Percentiles rank a stretch among this genome's conserved stretches.
phyloP scores from a whole-genome alignment of 768 basidiomycete genomes.

The Boletus fagicola region DNA sequence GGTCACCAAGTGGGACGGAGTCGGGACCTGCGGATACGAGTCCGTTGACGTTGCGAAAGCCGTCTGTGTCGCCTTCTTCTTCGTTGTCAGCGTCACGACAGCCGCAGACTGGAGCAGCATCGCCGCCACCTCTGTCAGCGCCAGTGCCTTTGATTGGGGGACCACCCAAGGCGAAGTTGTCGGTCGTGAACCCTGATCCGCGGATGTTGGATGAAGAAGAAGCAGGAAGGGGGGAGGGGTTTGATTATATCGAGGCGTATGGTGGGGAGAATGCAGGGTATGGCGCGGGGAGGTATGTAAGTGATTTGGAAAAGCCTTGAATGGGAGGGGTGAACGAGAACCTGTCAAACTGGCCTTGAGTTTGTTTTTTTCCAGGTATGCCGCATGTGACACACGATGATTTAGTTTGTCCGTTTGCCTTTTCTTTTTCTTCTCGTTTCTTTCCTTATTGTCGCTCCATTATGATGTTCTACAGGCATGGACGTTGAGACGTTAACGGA shows the following conservation, averaged over 20 bases:
- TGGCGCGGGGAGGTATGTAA: slow-evolving; percentile 44
- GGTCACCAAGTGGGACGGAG: slow-evolving; percentile 27
- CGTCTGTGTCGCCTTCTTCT: slow-evolving; percentile 37
- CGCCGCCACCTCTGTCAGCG: slow-evolving; percentile 31
- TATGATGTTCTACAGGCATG: slow-evolving; percentile 3
- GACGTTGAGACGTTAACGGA: background rate
- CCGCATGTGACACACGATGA: background rate
- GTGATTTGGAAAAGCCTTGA: slow-evolving; percentile 38
- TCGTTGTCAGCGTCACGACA: background rate
- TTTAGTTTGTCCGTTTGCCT: background rate
- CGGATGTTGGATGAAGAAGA: slow-evolving; percentile 37
- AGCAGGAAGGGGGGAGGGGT: slow-evolving; percentile 33
- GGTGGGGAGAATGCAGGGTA: slow-evolving; percentile 36
- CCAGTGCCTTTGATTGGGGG: background rate
- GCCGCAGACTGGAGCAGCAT: slow-evolving; percentile 10
- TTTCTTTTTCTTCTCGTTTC: background rate
- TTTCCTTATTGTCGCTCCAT: slow-evolving; percentile 12
- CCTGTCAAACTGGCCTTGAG: background rate
- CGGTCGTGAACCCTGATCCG: slow-evolving; percentile 31
- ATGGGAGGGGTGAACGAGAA: background rate
- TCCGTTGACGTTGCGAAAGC: slow-evolving; percentile 50
- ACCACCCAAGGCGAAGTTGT: slow-evolving; percentile 20
- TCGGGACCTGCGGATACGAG: slow-evolving; percentile 41
- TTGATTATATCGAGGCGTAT: slow-evolving; percentile 62
- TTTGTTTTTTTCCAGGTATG: background rate